A percentile compares a stretch with the other conserved stretches of the same genome.
These are phyloP conservation scores for Xylona heveae DNA, from an alignment of 495 filamentous ascomycete genomes.

Conservation along the genomic window DNA sequence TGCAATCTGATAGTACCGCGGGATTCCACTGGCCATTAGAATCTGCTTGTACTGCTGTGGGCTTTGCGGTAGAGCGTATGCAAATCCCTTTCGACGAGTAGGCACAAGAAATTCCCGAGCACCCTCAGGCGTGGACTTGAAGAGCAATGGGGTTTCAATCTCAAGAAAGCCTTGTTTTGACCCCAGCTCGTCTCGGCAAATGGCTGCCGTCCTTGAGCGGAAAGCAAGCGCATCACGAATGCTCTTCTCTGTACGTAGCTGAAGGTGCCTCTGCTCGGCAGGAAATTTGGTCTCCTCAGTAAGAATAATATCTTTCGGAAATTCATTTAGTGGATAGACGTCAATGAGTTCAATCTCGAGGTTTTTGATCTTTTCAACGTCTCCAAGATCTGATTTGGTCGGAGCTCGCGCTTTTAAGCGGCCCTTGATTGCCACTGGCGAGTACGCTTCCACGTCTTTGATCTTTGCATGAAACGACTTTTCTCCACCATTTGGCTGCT, in stretches of 20 bases:
- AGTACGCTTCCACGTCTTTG: slow-evolving; percentile 25
- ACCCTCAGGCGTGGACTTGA: slow-evolving; percentile 95
- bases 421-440: slow-evolving; percentile 29
- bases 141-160: slow-evolving; percentile 80
- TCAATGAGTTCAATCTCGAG: slow-evolving; percentile 42
- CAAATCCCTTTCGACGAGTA: slow-evolving; percentile 47
- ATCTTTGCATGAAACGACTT: slow-evolving; percentile 21
- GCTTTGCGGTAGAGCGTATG: slow-evolving; percentile 86
- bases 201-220: slow-evolving; percentile 26
- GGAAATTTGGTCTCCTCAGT: slow-evolving; percentile 49
- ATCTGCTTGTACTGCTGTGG: slow-evolving; percentile 99
- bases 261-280: slow-evolving; percentile 57
- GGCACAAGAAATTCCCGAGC: slow-evolving; percentile 93
- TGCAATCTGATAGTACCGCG: slow-evolving; percentile 76
- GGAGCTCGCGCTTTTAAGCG: slow-evolving; percentile 17
- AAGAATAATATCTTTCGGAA: slow-evolving; percentile 56
- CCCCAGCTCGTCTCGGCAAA: slow-evolving; percentile 30
- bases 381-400: slow-evolving; percentile 11
- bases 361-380: slow-evolving; percentile 15
- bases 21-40: slow-evolving; percentile 75
- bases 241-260: slow-evolving; percentile 47
- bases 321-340: slow-evolving; percentile 48
- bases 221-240: slow-evolving; percentile 41
- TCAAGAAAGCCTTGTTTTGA: slow-evolving; percentile 37
- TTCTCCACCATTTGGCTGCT: slow-evolving; percentile 8